These are phyloP conservation scores for Talaromyces piceae DNA, from an alignment of 2,329 filamentous ascomycete genomes.

Conservation along the genomic window DNA sequence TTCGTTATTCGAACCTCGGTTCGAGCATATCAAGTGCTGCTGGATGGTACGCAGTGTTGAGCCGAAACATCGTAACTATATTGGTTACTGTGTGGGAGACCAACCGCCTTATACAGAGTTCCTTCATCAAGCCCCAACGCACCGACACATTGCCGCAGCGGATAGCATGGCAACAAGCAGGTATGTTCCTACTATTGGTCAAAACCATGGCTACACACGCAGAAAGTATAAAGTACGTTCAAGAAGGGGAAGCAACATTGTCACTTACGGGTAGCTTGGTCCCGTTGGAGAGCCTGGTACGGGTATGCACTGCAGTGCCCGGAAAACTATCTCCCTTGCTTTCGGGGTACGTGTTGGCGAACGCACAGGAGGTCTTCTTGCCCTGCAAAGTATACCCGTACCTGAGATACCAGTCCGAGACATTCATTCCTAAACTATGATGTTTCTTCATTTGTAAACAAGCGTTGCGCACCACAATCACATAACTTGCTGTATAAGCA, in stretches of 20 bases:
- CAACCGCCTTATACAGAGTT: not conserved
- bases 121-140: no score
- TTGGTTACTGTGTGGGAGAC: not conserved
- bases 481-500: not conserved
- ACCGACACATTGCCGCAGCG: no score
- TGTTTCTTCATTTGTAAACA: not conserved
- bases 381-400: not conserved
- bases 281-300: no score
- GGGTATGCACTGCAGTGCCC: not conserved
- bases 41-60: not conserved
- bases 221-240: no score
- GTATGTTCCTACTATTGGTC: no score
- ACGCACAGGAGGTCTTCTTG: not conserved
- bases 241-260: no score
- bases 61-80: not conserved
- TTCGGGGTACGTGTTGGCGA: not conserved
- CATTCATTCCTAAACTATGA: not conserved
- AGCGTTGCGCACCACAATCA: not conserved
- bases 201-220: no score
- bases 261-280: no score
- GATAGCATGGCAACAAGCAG: no score
- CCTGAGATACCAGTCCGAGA: not conserved
- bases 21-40: not conserved
- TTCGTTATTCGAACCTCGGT: not conserved
- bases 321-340: not conserved